These are phyloP conservation scores for Paracamarosporium sp. DNA, from an alignment of 2,329 filamentous ascomycete genomes.

Conservation along the genomic window DNA sequence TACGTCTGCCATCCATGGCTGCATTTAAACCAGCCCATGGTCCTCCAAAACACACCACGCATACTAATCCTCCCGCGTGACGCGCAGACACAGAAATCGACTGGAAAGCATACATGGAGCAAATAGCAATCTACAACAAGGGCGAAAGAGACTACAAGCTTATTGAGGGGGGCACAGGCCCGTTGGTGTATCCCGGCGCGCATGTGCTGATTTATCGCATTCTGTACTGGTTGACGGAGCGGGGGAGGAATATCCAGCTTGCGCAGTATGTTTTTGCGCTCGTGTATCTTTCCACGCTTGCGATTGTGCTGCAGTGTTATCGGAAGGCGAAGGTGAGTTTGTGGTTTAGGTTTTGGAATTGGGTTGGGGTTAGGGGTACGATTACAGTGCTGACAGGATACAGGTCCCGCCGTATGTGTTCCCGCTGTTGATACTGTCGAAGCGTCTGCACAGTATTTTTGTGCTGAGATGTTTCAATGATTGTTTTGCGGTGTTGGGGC, in stretches of 20 bases:
- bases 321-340: conserved; percentile 68
- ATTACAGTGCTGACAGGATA: neutral
- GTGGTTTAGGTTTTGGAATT: neutral
- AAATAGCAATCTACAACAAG: conserved; percentile 77
- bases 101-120: conserved; percentile 97
- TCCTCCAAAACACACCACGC: conserved; percentile 11
- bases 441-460: conserved; percentile 92
- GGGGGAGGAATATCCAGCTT: conserved; percentile 75
- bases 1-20: no score
- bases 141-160: conserved; percentile 89
- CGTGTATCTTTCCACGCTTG: conserved; percentile 78
- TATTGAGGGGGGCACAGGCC: conserved; percentile 88
- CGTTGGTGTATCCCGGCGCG: conserved; percentile 90
- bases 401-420: conserved; percentile 87
- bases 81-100: conserved; percentile 97
- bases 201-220: conserved; percentile 90
- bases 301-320: conserved; percentile 83
- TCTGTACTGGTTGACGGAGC: conserved; percentile 78
- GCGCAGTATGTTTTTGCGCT: conserved; percentile 86
- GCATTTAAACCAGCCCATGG: no score
- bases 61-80: conserved; percentile 3
- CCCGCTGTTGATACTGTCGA: conserved; percentile 84
- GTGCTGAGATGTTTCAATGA: conserved; percentile 95
- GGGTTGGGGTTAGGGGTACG: neutral
- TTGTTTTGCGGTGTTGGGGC: conserved; percentile 81